Conservation (phyloP, 176 grass and related monocot genomes). For the Phoenix roebelenii region DNA sequence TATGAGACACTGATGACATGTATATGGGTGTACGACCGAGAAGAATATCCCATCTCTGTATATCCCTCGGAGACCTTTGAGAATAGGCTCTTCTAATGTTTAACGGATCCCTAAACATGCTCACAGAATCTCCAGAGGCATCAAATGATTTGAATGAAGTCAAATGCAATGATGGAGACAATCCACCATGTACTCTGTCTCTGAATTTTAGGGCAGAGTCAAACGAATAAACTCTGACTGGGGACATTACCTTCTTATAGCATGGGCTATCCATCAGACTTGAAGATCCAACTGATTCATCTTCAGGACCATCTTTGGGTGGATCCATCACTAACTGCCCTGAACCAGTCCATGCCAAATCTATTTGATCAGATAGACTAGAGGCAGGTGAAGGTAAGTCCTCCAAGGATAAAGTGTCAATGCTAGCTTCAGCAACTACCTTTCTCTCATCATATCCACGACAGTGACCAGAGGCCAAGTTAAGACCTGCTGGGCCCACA, state of each 20-base stretch:
- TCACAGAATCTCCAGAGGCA: slow-evolving; percentile 43
- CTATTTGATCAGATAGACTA: slow-evolving; percentile 84
- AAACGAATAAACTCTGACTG: slow-evolving; percentile 78
- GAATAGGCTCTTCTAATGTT: slow-evolving; percentile 82
- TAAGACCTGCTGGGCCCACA: slow-evolving; percentile 25
- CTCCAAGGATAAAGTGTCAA: slow-evolving; percentile 29
- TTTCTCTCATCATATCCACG: slow-evolving; percentile 11
- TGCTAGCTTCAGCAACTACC: slow-evolving; percentile 20
- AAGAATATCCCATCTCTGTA: slow-evolving; percentile 50
- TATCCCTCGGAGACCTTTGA: slow-evolving; percentile 46
- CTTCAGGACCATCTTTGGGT: slow-evolving; percentile 30
- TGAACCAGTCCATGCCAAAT: slow-evolving; percentile 80
- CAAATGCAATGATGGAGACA: slow-evolving; percentile 38
- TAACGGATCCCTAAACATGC: slow-evolving; percentile 28
- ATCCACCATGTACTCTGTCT: slow-evolving; percentile 36
- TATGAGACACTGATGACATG: slow-evolving; percentile 39
- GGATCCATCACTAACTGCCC: slow-evolving; percentile 29
- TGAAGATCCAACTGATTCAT: slow-evolving; percentile 25
- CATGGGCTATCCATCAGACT: slow-evolving; percentile 34
- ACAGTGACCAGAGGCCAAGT: slow-evolving; percentile 19
- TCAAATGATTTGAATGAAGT: slow-evolving; percentile 35
- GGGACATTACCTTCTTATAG: slow-evolving; percentile 39
- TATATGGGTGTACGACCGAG: slow-evolving; percentile 36
- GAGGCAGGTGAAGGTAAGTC: slow-evolving; percentile 42
- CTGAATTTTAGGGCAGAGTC: slow-evolving; percentile 48